Percentiles rank a stretch among this genome's conserved stretches.
Conservation (phyloP, 208 protist genomes). For the Crithidia brevicula region DNA sequence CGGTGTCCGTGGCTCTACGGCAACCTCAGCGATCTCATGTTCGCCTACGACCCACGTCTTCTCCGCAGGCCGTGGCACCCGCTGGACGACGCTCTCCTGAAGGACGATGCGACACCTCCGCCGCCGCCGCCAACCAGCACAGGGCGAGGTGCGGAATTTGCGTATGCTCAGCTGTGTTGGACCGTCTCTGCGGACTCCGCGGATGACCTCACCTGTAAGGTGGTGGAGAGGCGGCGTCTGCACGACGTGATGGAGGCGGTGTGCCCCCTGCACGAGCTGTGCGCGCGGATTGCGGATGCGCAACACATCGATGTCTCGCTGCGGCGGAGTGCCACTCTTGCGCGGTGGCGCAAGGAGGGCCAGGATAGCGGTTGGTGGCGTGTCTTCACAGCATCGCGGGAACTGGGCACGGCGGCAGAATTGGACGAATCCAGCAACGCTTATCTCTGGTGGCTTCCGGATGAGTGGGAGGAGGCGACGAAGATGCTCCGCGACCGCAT, state of each 20-base stretch:
- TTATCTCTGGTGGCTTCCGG: conserved; percentile 48
- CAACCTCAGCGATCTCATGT: conserved; percentile 26
- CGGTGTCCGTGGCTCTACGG: conserved; percentile 17
- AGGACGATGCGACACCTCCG: neutral
- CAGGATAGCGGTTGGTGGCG: conserved; percentile 47
- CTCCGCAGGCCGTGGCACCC: conserved; percentile 31
- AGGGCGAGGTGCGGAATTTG: neutral
- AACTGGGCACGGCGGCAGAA: conserved; percentile 11
- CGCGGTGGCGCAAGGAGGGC: conserved; percentile 34
- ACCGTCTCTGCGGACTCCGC: conserved; percentile 23
- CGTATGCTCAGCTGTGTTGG: conserved; percentile 24
- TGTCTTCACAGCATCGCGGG: conserved; percentile 40
- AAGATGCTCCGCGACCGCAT: conserved; percentile 7
- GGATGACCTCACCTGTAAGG: conserved; percentile 18
- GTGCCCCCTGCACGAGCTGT: conserved; percentile 41
- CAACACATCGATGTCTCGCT: conserved; percentile 51
- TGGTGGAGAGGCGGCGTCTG: conserved; percentile 2
- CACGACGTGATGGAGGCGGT: conserved; percentile 24
- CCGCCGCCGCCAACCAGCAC: neutral
- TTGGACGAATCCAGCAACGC: neutral
- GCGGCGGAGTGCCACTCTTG: conserved; percentile 36
- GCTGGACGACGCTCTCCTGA: conserved; percentile 18
- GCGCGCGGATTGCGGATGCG: conserved; percentile 50
- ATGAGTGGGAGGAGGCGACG: conserved; percentile 51
- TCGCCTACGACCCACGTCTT: conserved; percentile 24